phyloP scores from a whole-genome alignment of 2,329 filamentous ascomycete genomes.

The Venturia pyrina region DNA sequence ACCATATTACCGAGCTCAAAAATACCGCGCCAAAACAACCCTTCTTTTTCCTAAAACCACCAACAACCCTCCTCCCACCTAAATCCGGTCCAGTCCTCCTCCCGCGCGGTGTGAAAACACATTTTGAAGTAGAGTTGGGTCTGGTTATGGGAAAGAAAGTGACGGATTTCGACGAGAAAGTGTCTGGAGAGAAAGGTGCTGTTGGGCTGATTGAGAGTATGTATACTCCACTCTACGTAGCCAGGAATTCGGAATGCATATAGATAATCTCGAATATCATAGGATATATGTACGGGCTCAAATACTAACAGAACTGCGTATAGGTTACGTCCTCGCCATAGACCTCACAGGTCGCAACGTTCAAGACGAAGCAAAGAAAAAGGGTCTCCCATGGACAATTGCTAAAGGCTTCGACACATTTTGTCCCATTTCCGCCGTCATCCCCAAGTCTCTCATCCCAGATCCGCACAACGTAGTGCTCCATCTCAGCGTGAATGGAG shows the following conservation, averaged over 20 bases:
- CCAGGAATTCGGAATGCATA: neutral
- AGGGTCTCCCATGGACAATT: constrained; percentile 91
- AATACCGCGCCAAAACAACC: constrained; percentile 83
- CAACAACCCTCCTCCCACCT: constrained; percentile 74
- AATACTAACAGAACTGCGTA: neutral
- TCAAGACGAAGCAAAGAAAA: constrained; percentile 94
- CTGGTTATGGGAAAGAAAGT: constrained; percentile 77
- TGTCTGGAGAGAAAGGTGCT: constrained; percentile 64
- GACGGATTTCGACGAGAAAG: constrained; percentile 53
- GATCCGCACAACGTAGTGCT: constrained; percentile 85
- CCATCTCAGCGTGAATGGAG: constrained; percentile 73
- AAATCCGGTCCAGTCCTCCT: constrained; percentile 69
- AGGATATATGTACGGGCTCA: neutral
- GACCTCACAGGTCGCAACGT: constrained; percentile 96
- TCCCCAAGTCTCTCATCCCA: constrained; percentile 68
- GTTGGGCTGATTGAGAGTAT: constrained; percentile 72
- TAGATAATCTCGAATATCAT: neutral
- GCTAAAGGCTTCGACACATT: constrained; percentile 98
- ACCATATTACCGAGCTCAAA: constrained; percentile 88
- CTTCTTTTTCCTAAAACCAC: constrained; percentile 97
- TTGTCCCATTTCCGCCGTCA: constrained; percentile 72
- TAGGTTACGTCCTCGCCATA: constrained; percentile 81
- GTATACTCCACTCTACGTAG: constrained; percentile 16
- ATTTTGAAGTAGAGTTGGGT: constrained; percentile 92
- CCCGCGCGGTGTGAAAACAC: constrained; percentile 73